These are phyloP conservation scores for Neoboletus subvelutipes DNA, from an alignment of 768 basidiomycete species.

Conservation along the genomic window DNA sequence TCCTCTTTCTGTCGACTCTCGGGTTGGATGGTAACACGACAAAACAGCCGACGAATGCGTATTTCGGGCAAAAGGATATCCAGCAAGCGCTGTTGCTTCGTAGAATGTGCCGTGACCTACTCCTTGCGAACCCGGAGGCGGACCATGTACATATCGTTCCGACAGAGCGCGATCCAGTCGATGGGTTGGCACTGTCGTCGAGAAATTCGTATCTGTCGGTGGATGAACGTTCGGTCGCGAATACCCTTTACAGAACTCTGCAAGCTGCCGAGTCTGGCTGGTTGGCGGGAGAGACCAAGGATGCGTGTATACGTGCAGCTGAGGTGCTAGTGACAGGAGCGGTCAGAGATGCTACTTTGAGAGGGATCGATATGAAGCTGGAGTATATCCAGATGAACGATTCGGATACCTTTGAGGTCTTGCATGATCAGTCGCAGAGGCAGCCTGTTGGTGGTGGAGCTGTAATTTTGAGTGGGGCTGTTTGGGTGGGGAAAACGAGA, in stretches of 20 bases:
- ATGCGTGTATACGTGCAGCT: conserved; percentile 47
- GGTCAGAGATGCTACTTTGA: conserved; percentile 30
- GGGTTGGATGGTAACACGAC: neutral
- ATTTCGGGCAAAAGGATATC: conserved; percentile 98
- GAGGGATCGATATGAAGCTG: conserved; percentile 54
- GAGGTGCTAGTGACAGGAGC: conserved; percentile 38
- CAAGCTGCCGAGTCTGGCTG: conserved; percentile 55
- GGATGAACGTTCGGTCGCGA: conserved; percentile 61
- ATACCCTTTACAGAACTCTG: conserved; percentile 68
- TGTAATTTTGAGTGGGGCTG: conserved; percentile 80
- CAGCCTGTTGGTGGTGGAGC: conserved; percentile 29
- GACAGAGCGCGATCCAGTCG: conserved; percentile 66
- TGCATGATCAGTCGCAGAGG: conserved; percentile 38
- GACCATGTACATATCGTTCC: conserved; percentile 83
- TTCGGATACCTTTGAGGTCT: conserved; percentile 65
- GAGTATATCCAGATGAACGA: conserved; percentile 94
- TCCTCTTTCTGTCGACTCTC: neutral
- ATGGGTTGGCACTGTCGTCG: conserved; percentile 84
- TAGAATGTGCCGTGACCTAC: conserved; percentile 73
- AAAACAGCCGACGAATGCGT: conserved; percentile 74
- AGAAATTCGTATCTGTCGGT: conserved; percentile 80
- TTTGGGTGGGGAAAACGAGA: conserved; percentile 84
- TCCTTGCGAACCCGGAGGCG: conserved; percentile 73
- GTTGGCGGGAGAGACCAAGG: conserved; percentile 49
- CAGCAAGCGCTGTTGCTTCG: conserved; percentile 90